A percentile compares a stretch with the other conserved stretches of the same genome.
phyloP scores from a whole-genome alignment of 2,329 filamentous ascomycete species.

The Paramyrothecium roridum region DNA sequence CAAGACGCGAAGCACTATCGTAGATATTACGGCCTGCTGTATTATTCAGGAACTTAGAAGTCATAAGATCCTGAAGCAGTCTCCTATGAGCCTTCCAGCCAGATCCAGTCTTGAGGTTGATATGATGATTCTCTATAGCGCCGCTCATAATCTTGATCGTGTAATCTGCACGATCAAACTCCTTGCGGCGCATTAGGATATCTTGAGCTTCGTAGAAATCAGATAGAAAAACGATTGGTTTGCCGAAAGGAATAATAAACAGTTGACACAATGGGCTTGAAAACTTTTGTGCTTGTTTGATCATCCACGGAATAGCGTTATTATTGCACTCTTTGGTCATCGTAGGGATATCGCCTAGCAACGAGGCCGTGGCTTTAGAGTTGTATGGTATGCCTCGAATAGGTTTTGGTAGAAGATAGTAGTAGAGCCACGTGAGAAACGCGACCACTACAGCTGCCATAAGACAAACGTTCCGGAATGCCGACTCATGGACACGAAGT shows the following conservation, averaged over 20 bases:
- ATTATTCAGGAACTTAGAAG: constrained; percentile 27
- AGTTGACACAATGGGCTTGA: constrained; percentile 42
- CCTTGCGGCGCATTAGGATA: constrained; percentile 39
- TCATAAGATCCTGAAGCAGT: constrained; percentile 35
- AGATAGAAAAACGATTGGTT: constrained; percentile 39
- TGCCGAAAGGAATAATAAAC: constrained; percentile 39
- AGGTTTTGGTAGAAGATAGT: constrained; percentile 33
- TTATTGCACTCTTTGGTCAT: constrained; percentile 3
- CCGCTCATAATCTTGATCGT: constrained; percentile 27
- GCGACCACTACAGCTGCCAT: too few species aligned
- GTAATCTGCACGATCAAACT: constrained; percentile 39
- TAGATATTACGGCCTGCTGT: constrained; percentile 31
- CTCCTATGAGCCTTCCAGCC: constrained; percentile 29
- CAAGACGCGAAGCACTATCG: constrained; percentile 21
- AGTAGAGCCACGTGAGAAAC: constrained; percentile 1
- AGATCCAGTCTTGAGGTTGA: constrained; percentile 21
- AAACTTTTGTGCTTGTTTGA: constrained; percentile 24
- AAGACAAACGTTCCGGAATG: too few species aligned
- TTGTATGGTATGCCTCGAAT: constrained; percentile 45
- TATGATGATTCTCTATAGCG: constrained; percentile 29
- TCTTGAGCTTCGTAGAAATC: constrained; percentile 39
- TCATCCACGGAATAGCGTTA: constrained; percentile 16
- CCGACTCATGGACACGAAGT: too few species aligned
- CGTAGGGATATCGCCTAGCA: constrained; percentile 39
- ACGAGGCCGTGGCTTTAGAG: constrained; percentile 21